Evolutionary conservation across 805 yeast species (phyloP), one percentile per base, ranked within the genome.

Genomic region (Barnettozyma vustinii): DNA sequence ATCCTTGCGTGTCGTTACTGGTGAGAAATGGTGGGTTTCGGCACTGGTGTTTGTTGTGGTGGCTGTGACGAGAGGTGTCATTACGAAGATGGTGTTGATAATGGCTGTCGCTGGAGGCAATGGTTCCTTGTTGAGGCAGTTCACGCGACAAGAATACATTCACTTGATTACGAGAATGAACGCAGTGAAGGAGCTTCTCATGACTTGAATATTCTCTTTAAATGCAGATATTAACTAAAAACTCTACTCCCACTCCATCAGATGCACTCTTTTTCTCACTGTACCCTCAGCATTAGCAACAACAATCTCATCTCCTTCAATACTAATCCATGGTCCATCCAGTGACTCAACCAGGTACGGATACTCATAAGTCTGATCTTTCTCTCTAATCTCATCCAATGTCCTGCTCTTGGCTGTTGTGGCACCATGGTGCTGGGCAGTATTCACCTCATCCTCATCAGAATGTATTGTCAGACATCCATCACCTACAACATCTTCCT

Each of bases 321-420:
- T 70, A 1, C 84, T 85, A 32, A 91, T 71, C 79, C 95, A 79
- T 0, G 98, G 97, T 0, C 96, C 96, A 55, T 89, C 96, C 41
- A 92, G 67, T 5, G 79, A 77, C 44, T 76, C 78, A 0, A 83
- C 73, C 56, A 88, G 66, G 55, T 79, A 79, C 2, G 96, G 96
- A 64, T 87, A 91, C 42, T 81, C 83, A 57, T 90, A 92, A 8
- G 80, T 80, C 55, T 80, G 84, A 57, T 81, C 73, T 41, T 75
- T 60, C 61, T 89, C 96, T 51, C 96, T 73, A 45, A 82, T 70
- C 62, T 88, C 96, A 62, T 88, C 96, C 35, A 88, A 73, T 0
- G 96, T 88, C 52, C 71, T 71, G n/a, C 49, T 25, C 13, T 45
- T 33, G 3, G 42, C 20, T 23, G 35, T 20, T 18, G 30, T 5